Percentiles rank a stretch among this genome's conserved stretches.
These are phyloP conservation scores for Sequoiadendron giganteum DNA, from an alignment of 75 land plant species.

Conservation along the genomic window DNA sequence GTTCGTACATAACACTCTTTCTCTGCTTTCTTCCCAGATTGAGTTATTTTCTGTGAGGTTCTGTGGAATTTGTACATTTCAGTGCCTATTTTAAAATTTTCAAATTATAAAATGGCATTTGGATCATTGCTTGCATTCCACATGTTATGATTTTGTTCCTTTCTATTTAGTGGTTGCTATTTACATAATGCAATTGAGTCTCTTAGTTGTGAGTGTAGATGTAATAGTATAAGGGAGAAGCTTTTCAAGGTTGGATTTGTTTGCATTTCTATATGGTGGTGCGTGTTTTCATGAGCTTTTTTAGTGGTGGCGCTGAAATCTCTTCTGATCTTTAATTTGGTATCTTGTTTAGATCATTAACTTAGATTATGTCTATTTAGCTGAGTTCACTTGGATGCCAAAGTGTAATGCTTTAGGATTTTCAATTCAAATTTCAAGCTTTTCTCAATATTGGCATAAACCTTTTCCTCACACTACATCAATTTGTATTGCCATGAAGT, in stretches of 20 bases:
- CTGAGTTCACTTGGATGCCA: neutral
- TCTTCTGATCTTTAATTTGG: neutral
- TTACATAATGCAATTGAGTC: neutral
- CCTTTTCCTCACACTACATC: neutral
- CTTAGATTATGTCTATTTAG: neutral
- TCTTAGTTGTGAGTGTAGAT: neutral
- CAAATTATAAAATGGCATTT: neutral
- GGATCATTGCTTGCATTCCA: neutral
- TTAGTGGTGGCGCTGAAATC: neutral
- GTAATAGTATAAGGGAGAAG: neutral
- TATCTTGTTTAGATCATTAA: neutral
- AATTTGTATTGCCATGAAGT: neutral
- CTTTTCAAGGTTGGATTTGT: neutral
- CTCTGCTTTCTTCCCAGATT: neutral
- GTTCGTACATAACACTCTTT: neutral
- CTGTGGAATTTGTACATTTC: neutral
- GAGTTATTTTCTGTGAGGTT: neutral
- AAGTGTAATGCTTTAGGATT: neutral
- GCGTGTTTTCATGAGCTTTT: neutral
- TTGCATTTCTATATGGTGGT: neutral
- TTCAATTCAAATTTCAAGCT: neutral
- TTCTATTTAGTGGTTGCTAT: neutral
- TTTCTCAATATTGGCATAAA: neutral
- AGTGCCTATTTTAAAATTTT: neutral
- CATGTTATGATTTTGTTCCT: neutral